Conservation (phyloP, 306 rosid species). For the Glycine soja region DNA sequence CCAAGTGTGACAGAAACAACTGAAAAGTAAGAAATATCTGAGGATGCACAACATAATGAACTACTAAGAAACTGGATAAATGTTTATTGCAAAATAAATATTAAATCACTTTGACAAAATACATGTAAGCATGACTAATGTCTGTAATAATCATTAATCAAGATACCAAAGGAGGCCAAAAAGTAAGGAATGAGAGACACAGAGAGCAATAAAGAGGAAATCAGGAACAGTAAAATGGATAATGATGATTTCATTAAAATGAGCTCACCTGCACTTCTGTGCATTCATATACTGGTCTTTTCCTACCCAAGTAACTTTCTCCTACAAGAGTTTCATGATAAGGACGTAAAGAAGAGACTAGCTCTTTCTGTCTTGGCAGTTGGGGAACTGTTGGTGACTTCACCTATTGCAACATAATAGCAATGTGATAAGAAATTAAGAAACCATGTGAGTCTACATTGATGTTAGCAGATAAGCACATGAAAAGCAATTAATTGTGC, state of each 20-base stretch:
- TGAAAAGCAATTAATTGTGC: constrained; percentile 17
- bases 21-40: constrained; percentile 19
- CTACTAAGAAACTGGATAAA: constrained; percentile 10
- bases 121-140: constrained; percentile 23
- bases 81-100: constrained; percentile 14
- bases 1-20: constrained; percentile 23
- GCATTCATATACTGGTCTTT: constrained; percentile 87
- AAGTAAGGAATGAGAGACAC: neutral
- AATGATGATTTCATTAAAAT: constrained; percentile 32
- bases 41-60: constrained; percentile 42
- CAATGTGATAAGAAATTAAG: constrained; percentile 36
- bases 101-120: constrained; percentile 19
- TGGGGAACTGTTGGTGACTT: constrained; percentile 82
- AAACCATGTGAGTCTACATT: neutral
- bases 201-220: neutral
- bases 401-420: constrained; percentile 65
- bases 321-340: constrained; percentile 90
- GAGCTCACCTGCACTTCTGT: constrained; percentile 85
- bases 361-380: constrained; percentile 80
- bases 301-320: constrained; percentile 92
- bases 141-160: constrained; percentile 9
- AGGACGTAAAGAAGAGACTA: constrained; percentile 75
- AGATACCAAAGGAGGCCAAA: neutral
- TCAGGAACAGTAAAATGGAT: neutral
- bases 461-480: constrained; percentile 12